Evolutionary conservation across 2,329 filamentous ascomycete genomes (phyloP), one percentile per base, ranked within the genome.

Genomic region (Curvularia sp.): DNA sequence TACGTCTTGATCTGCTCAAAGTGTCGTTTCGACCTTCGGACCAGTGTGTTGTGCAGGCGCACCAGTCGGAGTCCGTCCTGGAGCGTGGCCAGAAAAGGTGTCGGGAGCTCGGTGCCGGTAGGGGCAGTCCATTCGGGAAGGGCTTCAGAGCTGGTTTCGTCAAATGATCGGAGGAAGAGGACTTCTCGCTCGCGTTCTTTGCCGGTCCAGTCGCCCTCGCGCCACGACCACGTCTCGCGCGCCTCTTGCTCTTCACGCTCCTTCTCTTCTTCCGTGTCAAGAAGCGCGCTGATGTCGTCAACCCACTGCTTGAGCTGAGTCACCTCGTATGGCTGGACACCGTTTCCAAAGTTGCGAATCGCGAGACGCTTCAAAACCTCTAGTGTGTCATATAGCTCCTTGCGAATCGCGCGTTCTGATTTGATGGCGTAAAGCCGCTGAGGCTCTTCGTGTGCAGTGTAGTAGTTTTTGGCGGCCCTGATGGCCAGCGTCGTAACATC

Each of bases 401-500:
- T 84, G 42, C 95, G 88, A 48, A 99, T 89, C 65, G 90, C 85
- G 62, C 89, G 91, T 76, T 99, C 95, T 0, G 92, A 88, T 77
- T 92, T 93, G 78, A 98, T 96, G 28, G 89, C 82, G 71, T 95
- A 92, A 18, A 98, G 82, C 38, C 91, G 88, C 67, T 95, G 89
- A 1, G 93, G 92, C 53, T 93, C 85, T 71, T 96, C 91, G 74
- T 98, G 95, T 4, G 92, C 86, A 0, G 93, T 97, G 78, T 99
- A 98, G 80, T 98, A 99, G 70, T 96, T 89, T 79, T 96, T 97
- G 51, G 95, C 95, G 1, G 94, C 93, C 52, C 93, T 88, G 66
- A 99, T 98, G n/a, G 94, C 94, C 53, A 98, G 83, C 0, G 95
- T 99, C 73, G 95, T 90, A 53, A 96, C 88, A 75, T 98, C 94